These are phyloP conservation scores for Potentilla sterilis DNA, from an alignment of 306 rosid species.

Conservation along the genomic window DNA sequence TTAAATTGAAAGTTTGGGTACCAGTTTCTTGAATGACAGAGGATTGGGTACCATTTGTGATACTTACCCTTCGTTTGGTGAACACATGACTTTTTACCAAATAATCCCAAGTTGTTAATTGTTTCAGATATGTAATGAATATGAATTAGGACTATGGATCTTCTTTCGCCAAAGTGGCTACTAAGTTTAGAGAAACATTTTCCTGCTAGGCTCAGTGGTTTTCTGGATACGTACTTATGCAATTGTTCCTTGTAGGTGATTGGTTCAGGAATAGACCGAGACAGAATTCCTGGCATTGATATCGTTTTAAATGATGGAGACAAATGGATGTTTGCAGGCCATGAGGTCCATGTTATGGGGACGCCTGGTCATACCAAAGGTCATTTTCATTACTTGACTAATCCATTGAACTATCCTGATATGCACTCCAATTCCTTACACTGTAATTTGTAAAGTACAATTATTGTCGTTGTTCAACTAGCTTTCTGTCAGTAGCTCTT, in stretches of 20 bases:
- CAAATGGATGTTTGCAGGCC: slow-evolving; percentile 99
- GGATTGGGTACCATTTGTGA: background rate
- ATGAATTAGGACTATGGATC: background rate
- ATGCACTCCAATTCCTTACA: background rate
- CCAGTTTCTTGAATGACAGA: background rate
- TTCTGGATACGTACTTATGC: slow-evolving; percentile 11
- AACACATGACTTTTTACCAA: background rate
- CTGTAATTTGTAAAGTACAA: background rate
- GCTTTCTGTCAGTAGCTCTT: background rate
- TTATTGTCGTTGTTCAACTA: background rate
- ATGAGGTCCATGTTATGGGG: slow-evolving; percentile 82
- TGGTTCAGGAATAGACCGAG: slow-evolving; percentile 70
- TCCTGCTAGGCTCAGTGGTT: background rate
- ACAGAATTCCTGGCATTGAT: slow-evolving; percentile 85
- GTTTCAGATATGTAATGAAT: background rate
- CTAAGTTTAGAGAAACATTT: background rate
- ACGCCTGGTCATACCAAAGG: slow-evolving; percentile 96
- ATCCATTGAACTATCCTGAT: background rate
- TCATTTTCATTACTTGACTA: slow-evolving; percentile 22
- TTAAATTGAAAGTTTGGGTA: background rate
- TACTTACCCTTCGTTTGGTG: background rate
- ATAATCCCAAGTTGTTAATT: background rate
- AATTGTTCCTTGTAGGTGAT: slow-evolving; percentile 56
- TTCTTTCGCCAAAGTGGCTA: background rate
- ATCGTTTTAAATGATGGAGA: slow-evolving; percentile 80